phyloP scores from a whole-genome alignment of 371 early-diverging fungal species.

The Rhizomucor pusillus region DNA sequence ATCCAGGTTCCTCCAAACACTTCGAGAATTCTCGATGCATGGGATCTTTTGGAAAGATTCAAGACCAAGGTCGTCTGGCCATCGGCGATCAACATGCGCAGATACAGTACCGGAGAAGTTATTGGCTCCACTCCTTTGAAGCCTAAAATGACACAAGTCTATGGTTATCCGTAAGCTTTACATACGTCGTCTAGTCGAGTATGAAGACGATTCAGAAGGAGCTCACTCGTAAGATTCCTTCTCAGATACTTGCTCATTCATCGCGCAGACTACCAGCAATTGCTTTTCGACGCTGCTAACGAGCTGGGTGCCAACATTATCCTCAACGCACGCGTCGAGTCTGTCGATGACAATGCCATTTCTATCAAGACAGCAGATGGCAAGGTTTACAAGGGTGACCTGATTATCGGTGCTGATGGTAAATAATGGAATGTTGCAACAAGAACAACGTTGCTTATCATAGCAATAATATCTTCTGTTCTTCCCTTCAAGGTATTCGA shows the following conservation, averaged over 20 bases:
- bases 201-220: too few relatives aligned
- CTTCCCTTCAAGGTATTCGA: constrained; percentile 17
- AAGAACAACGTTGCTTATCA: background rate
- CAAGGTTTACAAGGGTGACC: constrained; percentile 12
- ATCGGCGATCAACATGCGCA: constrained; percentile 20
- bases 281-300: constrained; percentile 20
- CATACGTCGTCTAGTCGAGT: too few relatives aligned
- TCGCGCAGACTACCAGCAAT: constrained; percentile 22
- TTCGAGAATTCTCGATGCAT: constrained; percentile 20
- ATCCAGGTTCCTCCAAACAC: constrained; percentile 32
- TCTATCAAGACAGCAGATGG: constrained; percentile 15
- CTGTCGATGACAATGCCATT: constrained; percentile 13
- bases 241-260: constrained; percentile 25
- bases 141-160: constrained; percentile 21
- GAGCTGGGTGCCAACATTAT: constrained; percentile 19
- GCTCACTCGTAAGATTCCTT: background rate
- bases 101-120: constrained; percentile 24
- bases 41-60: constrained; percentile 19
- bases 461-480: too few relatives aligned
- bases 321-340: constrained; percentile 17
- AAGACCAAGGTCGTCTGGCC: constrained; percentile 27
- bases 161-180: constrained; percentile 25
- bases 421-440: background rate
- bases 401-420: constrained; percentile 32
- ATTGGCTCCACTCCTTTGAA: constrained; percentile 21